Conservation (phyloP, 805 yeast species). For the Ogataea pilisensis region DNA sequence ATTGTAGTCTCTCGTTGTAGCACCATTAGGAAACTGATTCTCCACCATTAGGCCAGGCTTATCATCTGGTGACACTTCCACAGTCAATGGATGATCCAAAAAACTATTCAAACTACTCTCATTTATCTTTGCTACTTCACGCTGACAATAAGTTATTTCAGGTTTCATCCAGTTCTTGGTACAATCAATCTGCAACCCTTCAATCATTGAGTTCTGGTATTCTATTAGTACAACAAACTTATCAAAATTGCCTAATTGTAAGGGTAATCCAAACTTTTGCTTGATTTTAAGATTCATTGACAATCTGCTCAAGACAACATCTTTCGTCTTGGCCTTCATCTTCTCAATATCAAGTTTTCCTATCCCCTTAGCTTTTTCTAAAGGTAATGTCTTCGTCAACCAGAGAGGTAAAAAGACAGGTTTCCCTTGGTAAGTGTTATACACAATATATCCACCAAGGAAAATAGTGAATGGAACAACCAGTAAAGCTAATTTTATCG, state of each 20-base stretch:
- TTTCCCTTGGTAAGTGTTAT: conserved; percentile 25
- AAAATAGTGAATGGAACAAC: conserved; percentile 20
- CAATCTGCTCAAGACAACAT: conserved; percentile 25
- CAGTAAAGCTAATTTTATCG: conserved; percentile 15
- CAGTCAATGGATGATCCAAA: conserved; percentile 28
- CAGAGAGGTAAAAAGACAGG: conserved; percentile 32
- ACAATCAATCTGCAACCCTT: conserved; percentile 31
- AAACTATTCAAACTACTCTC: conserved; percentile 27
- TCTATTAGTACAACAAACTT: conserved; percentile 29
- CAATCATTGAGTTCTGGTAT: conserved; percentile 26
- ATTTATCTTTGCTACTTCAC: conserved; percentile 25
- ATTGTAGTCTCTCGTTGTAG: conserved; percentile 25
- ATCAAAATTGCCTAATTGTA: conserved; percentile 26
- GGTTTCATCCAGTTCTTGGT: conserved; percentile 28
- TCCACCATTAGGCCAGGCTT: conserved; percentile 18
- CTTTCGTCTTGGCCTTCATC: conserved; percentile 22
- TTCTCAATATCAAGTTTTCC: conserved; percentile 27
- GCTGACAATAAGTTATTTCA: conserved; percentile 16
- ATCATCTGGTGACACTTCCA: conserved; percentile 17
- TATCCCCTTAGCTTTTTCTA: conserved; percentile 24
- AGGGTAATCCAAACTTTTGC: conserved; percentile 29
- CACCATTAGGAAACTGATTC: conserved; percentile 20
- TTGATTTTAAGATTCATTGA: conserved; percentile 29
- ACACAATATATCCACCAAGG: conserved; percentile 25
- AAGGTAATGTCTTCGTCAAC: conserved; percentile 24